These are phyloP conservation scores for Apiospora marii DNA, from an alignment of 2,329 filamentous ascomycete species.

Conservation along the genomic window DNA sequence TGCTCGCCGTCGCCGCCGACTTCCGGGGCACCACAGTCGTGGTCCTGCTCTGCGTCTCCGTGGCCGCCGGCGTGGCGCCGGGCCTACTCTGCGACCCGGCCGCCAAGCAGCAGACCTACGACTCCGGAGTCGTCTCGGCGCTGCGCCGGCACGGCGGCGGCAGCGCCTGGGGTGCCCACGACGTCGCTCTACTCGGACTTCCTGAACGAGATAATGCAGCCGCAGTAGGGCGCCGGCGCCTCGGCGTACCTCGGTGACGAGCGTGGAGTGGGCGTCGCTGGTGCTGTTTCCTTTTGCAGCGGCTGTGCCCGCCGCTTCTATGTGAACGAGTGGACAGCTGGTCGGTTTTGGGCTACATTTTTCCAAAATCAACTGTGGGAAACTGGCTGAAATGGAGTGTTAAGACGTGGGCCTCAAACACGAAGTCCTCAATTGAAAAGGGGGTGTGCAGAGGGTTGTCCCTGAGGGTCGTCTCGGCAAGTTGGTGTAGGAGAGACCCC, in stretches of 20 bases:
- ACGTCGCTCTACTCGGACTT: conserved; percentile 58
- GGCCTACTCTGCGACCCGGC: conserved; percentile 47
- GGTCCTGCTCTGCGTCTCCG: conserved; percentile 24
- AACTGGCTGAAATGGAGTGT: no score
- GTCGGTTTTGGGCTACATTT: background rate
- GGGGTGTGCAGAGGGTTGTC: no score
- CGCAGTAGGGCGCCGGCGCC: conserved; percentile 52
- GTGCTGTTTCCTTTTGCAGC: conserved; percentile 22
- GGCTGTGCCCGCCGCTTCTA: background rate
- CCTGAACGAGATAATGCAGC: conserved; percentile 60
- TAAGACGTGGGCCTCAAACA: no score
- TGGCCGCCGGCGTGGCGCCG: no score
- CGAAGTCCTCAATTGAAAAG: no score
- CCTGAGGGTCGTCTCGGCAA: no score
- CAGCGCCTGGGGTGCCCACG: conserved; percentile 60
- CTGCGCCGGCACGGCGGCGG: conserved; percentile 54
- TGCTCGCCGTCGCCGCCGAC: conserved; percentile 60
- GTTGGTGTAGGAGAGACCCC: no score
- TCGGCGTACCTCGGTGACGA: conserved; percentile 53
- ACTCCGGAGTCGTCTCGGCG: conserved; percentile 49
- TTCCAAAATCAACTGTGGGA: no score
- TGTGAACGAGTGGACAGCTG: background rate
- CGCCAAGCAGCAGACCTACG: conserved; percentile 55
- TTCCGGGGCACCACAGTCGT: conserved; percentile 46
- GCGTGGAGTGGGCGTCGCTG: conserved; percentile 51